phyloP scores from a whole-genome alignment of 129 eudicot genomes.

The Pittosporum tobira region DNA sequence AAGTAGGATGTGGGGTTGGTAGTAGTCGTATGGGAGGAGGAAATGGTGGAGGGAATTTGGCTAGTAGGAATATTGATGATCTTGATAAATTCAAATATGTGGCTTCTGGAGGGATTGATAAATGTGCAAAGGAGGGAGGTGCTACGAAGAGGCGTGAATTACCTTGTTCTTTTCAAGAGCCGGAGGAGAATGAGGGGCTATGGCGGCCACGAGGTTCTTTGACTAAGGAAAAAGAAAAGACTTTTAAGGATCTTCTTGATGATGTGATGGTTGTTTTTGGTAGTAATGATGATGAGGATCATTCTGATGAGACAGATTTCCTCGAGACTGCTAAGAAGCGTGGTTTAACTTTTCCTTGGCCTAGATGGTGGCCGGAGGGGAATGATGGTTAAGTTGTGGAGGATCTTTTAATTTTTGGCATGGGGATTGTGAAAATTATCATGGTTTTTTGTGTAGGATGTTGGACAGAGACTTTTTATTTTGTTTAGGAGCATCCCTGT shows the following conservation, averaged over 20 bases:
- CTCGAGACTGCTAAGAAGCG: neutral
- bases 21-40: too few relatives aligned
- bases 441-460: too few relatives aligned
- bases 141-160: conserved; percentile 1
- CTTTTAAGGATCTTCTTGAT: neutral
- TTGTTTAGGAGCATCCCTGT: too few relatives aligned
- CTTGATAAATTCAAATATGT: conserved; percentile 5
- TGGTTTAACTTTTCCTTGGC: conserved; percentile 1
- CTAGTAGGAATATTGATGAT: conserved; percentile 8
- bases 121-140: neutral
- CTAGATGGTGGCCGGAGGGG: conserved; percentile 12
- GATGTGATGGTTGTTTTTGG: neutral
- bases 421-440: too few relatives aligned
- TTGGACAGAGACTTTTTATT: too few relatives aligned
- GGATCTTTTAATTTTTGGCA: too few relatives aligned
- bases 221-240: neutral
- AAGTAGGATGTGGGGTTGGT: too few relatives aligned
- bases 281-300: neutral
- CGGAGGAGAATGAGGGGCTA: neutral
- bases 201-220: neutral
- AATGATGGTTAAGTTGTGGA: neutral
- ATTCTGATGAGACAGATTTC: neutral
- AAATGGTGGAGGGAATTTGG: neutral
- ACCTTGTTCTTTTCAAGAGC: conserved; percentile 7
- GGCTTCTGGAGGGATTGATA: conserved; percentile 4